Conservation (phyloP, 495 filamentous ascomycete species). For the Penicillium canariense region DNA sequence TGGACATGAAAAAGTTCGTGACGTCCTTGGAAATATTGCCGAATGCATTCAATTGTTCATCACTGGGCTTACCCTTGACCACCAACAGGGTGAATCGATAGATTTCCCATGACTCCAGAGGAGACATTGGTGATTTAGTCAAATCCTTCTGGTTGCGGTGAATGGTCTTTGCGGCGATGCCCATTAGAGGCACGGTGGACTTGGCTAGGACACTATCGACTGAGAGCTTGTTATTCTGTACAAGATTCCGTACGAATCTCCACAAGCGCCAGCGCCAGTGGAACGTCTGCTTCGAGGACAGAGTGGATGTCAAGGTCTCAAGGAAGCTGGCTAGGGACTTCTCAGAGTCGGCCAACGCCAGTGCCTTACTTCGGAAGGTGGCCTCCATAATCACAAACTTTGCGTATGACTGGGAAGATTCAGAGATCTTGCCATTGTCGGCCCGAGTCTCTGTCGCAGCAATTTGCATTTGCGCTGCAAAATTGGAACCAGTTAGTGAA, state of each 20-base stretch:
- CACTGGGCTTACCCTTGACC: constrained; percentile 20
- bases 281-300: constrained; percentile 36
- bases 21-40: constrained; percentile 27
- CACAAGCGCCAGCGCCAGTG: constrained; percentile 51
- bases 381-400: constrained; percentile 41
- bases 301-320: constrained; percentile 28
- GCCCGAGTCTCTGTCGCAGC: constrained; percentile 29
- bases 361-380: constrained; percentile 29
- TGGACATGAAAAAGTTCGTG: constrained; percentile 28
- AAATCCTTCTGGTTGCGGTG: constrained; percentile 33
- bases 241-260: constrained; percentile 38
- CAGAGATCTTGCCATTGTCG: constrained; percentile 32
- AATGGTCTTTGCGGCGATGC: constrained; percentile 31
- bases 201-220: constrained; percentile 18
- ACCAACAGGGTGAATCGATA: constrained; percentile 37
- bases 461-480: constrained; percentile 35
- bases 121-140: constrained; percentile 23
- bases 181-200: constrained; percentile 20
- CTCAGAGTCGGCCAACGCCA: constrained; percentile 25
- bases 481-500: constrained; percentile 30
- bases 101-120: constrained; percentile 42
- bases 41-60: constrained; percentile 25
- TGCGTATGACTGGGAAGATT: constrained; percentile 33
- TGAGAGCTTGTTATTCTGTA: constrained; percentile 30
- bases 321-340: constrained; percentile 25